These are phyloP conservation scores for Davidsoniella eucalypti DNA, from an alignment of 2,329 filamentous ascomycete species.

Conservation along the genomic window DNA sequence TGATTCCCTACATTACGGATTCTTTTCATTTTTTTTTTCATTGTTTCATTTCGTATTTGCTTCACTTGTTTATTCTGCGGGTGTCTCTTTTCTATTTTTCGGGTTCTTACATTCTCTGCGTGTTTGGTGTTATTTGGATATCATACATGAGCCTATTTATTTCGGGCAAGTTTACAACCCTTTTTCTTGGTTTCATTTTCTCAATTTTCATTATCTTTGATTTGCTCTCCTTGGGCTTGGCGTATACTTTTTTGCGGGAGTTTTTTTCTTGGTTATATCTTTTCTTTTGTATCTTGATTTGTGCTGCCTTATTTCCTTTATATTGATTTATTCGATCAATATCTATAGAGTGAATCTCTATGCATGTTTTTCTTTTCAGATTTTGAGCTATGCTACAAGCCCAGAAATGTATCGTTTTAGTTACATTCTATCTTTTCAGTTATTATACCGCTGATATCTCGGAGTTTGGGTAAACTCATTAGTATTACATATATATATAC, in stretches of 20 bases:
- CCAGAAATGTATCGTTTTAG: no score
- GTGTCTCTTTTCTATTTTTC: not conserved
- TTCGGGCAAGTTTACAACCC: no score
- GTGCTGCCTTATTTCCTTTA: no score
- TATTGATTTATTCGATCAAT: no score
- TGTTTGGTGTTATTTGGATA: not conserved
- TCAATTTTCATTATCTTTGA: not conserved
- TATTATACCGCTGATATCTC: no score
- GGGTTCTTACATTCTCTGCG: not conserved
- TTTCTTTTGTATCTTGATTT: no score
- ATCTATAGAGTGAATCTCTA: no score
- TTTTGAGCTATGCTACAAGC: no score
- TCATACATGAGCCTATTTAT: not conserved
- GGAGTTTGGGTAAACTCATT: not conserved
- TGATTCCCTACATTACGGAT: not conserved
- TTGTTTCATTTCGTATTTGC: slow-evolving; percentile 1
- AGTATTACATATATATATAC: slow-evolving; percentile 3
- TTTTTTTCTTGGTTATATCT: not conserved
- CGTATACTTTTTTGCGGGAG: not conserved
- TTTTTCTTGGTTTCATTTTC: no score
- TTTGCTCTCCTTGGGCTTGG: not conserved
- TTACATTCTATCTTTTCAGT: no score
- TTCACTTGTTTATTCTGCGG: not conserved
- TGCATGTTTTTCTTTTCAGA: no score
- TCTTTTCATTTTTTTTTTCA: slow-evolving; percentile 3